These are phyloP conservation scores for Colletotrichum tamarilloi DNA, from an alignment of 2,329 filamentous ascomycete species.

Conservation along the genomic window DNA sequence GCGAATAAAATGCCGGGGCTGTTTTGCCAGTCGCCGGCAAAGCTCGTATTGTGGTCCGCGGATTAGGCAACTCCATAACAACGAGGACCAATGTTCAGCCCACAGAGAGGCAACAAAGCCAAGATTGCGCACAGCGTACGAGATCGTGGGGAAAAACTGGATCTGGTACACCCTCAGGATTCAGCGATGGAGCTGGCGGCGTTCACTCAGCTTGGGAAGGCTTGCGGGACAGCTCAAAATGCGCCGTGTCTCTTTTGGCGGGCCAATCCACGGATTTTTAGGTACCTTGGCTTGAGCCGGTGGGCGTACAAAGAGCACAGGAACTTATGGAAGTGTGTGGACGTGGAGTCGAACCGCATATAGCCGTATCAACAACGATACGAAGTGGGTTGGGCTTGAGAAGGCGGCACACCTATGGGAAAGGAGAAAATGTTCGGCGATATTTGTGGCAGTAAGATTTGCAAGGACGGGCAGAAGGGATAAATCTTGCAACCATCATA, in stretches of 20 bases:
- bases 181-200: background rate
- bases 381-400: background rate
- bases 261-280: background rate
- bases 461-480: background rate
- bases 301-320: background rate
- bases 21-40: background rate
- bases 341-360: background rate
- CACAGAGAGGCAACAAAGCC: background rate
- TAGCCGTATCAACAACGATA: background rate
- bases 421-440: background rate
- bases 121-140: background rate
- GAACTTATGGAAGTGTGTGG: background rate
- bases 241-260: background rate
- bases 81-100: background rate
- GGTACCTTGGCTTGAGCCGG: background rate
- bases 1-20: background rate
- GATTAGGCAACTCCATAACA: background rate
- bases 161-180: background rate
- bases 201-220: background rate
- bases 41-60: constrained; percentile 3
- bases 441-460: background rate
- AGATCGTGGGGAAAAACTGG: background rate
- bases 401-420: background rate
- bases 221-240: background rate
- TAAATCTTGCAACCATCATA: background rate